phyloP scores from a whole-genome alignment of 2,329 filamentous ascomycete genomes.

The Myriosclerotinia duriaeana region DNA sequence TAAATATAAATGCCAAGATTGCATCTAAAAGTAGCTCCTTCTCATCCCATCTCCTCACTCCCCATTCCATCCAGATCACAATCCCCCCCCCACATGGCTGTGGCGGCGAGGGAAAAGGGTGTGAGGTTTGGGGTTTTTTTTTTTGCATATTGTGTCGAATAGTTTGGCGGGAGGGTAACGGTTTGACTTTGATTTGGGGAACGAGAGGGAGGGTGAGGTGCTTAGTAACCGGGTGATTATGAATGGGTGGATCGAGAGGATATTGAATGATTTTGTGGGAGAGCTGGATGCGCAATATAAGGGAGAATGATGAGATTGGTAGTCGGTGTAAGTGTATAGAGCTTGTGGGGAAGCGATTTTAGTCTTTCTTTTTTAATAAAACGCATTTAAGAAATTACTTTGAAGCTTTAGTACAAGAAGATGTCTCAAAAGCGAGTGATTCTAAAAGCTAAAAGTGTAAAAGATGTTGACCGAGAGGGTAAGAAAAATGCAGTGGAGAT shows the following conservation, averaged over 20 bases:
- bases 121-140: slow-evolving; percentile 1
- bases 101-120: not conserved
- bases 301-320: not conserved
- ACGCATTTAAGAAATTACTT: too few species aligned
- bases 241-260: not conserved
- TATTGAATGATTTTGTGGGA: not conserved
- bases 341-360: not conserved
- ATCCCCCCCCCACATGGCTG: not conserved
- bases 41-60: not conserved
- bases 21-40: not conserved
- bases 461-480: too few species aligned
- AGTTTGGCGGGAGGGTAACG: not conserved
- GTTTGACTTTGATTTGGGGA: slow-evolving; percentile 14
- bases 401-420: too few species aligned
- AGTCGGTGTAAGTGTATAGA: not conserved
- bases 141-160: slow-evolving; percentile 13
- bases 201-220: slow-evolving; percentile 1
- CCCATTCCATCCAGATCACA: not conserved
- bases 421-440: too few species aligned
- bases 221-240: not conserved
- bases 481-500: too few species aligned
- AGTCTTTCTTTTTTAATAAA: not conserved
- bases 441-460: too few species aligned
- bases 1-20: too few species aligned
- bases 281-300: not conserved